Base-by-base conservation (phyloP, 2,329 filamentous ascomycete species). In the Colletotrichum eremochloae region DNA sequence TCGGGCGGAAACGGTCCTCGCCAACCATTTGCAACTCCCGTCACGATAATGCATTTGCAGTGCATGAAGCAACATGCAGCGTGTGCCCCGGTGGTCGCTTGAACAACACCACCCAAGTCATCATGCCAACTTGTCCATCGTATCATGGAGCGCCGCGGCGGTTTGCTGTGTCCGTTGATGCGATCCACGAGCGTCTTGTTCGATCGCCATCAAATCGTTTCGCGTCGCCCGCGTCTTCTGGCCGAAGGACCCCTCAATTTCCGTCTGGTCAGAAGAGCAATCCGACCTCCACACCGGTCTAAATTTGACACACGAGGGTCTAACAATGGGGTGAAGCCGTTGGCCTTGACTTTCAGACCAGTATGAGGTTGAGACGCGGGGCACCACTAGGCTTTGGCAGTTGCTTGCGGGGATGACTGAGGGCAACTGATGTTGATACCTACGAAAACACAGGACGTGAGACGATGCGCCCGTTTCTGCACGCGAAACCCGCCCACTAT, bases 41-140 rank as follows among this genome's bases (percentile, higher is more conserved):
- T 73, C 20, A 56, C 38, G 40, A 58, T 31, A 62, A 66, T 74
- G 73, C 73, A 66, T 64, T 11, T 36, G 55, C 42, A 55, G 46
- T 68, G 73, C 73, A 74, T 71, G 61, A 74, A 38, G 48, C 38
- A 70, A 55, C 53, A 65, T 74, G 73, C 73, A 65, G 50, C 36
- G 62, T 56, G 44, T 50, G 63, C 53, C 67, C 66, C 62, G 63
- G 48, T 64, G 68, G 63, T 56, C 36, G 57, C 63, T 57, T 64
- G 38, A 40, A 38, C 46, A 48, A 60, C 69, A 64, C 48, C 60
- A 60, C n/a, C 53, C 57, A 38, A 52, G 57, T n/a, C 52, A 65
- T 52, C 65, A 52, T 60, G 67, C 44, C 14, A 29, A n/a, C 56
- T 24, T 42, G 14, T 29, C 46, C 44, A 31, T 46, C 53, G 63